Conservation (phyloP, 2,329 filamentous ascomycete species). For the Ceratocystis diversiconidia region DNA sequence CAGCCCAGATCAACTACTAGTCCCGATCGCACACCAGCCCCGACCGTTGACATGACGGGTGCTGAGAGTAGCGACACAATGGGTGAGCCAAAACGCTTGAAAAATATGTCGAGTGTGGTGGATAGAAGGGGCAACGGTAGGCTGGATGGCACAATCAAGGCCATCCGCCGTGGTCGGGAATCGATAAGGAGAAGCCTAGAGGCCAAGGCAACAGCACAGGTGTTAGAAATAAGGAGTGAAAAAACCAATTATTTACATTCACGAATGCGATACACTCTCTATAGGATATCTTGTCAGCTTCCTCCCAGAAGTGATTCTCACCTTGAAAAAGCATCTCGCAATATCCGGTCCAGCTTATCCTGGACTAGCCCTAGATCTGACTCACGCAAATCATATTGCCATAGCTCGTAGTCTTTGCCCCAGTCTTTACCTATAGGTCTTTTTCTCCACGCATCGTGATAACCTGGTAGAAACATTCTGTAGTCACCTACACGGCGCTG, state of each 20-base stretch:
- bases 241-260: neutral
- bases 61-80: constrained; percentile 68
- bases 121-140: constrained; percentile 68
- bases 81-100: constrained; percentile 65
- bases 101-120: constrained; percentile 60
- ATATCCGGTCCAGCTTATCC: constrained; percentile 71
- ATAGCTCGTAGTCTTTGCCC: constrained; percentile 58
- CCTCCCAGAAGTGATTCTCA: constrained; percentile 27
- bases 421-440: constrained; percentile 38
- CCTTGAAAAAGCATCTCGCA: constrained; percentile 72
- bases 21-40: constrained; percentile 72
- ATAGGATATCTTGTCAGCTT: constrained; percentile 27
- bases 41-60: constrained; percentile 58
- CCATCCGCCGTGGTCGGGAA: constrained; percentile 58
- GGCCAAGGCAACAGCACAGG: neutral
- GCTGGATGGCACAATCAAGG: constrained; percentile 62
- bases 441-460: constrained; percentile 35
- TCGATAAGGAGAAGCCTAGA: constrained; percentile 52
- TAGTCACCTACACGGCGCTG: constrained; percentile 72
- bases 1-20: constrained; percentile 84
- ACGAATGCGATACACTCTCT: no score
- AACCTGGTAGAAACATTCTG: constrained; percentile 49
- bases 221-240: neutral
- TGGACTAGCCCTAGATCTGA: constrained; percentile 66
- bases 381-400: constrained; percentile 57